Base-by-base conservation (phyloP, 2,329 filamentous ascomycete genomes). In the Talaromyces sp. region DNA sequence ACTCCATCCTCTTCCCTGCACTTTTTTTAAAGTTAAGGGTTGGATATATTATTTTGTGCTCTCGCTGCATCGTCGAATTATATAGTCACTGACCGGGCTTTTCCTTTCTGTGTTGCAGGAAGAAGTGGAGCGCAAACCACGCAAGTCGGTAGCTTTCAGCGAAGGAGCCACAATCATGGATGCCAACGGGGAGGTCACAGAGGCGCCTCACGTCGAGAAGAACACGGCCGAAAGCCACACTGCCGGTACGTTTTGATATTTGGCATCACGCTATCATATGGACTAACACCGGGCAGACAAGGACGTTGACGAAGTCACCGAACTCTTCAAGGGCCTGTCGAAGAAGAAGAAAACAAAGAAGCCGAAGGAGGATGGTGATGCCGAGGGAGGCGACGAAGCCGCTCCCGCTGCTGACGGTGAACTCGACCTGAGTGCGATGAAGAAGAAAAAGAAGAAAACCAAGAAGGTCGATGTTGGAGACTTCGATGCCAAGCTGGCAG, bases 71-170 rank as follows among this genome's bases (percentile, higher is more conserved):
- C 36, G 36, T 40, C 36, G 5, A 40, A n/a, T n/a, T 40, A 14
- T n/a, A 31, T n/a, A 31, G 30, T 53, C 8, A 53, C 50, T 53
- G 50, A 53, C 50, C 28, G 27, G 18, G 27, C 16, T n/a, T 51
- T 27, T 51, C 27, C 51, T 66, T 64, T 68, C 67, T 59, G 63
- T 64, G 57, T 54, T 62, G 61, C 64, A 81, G 79, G 77, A 80
- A 71, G 74, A 77, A 66, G 74, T 78, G 66, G 84, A 88, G 71
- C 84, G 85, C 74, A 92, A 90, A 78, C 87, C 89, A 72, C 90
- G 93, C 80, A 96, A 98, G 81, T 96, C 92, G 54, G 94, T 98
- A 72, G 89, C 92, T 67, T 98, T 98, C 78, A 93, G 89, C 75
- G 90, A 95, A 78, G 91, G 91, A 73, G 86, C 91, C 70, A 85